phyloP scores from a whole-genome alignment of 306 rosid species.

The Sechiopsis laciniata region DNA sequence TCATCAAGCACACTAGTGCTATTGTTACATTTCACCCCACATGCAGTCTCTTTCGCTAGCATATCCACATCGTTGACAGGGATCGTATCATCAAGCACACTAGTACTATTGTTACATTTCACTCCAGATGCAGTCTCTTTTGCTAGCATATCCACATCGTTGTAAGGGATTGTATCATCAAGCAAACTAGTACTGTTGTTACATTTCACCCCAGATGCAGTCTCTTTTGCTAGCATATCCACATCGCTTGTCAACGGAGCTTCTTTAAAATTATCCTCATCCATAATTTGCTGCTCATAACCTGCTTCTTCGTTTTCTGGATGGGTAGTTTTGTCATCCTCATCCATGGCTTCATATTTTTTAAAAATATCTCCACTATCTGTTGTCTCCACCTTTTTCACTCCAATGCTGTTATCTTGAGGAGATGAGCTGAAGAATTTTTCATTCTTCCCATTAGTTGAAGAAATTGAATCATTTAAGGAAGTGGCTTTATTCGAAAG shows the following conservation, averaged over 20 bases:
- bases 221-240: not conserved
- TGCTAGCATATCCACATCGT: constrained; percentile 6
- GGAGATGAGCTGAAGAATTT: constrained; percentile 28
- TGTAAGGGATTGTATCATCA: constrained; percentile 36
- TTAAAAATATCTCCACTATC: constrained; percentile 22
- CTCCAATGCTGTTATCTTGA: constrained; percentile 28
- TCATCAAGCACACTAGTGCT: constrained; percentile 28
- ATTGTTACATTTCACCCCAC: constrained; percentile 8
- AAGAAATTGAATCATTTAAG: constrained; percentile 25
- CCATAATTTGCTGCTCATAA: constrained; percentile 32
- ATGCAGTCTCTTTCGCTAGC: too few species aligned
- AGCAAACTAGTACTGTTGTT: constrained; percentile 14
- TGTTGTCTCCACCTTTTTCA: constrained; percentile 22
- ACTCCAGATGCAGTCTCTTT: too few species aligned
- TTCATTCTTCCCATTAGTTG: constrained; percentile 23
- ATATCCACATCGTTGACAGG: constrained; percentile 2
- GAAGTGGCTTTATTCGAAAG: constrained; percentile 30
- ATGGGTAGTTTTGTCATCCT: constrained; percentile 69
- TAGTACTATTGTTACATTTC: constrained; percentile 15
- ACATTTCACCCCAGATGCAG: constrained; percentile 2
- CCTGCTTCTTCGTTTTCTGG: constrained; percentile 49
- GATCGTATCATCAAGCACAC: constrained; percentile 31
- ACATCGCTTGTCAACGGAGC: constrained; percentile 24
- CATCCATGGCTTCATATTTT: constrained; percentile 30
- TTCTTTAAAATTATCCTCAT: constrained; percentile 25